Conservation (phyloP, 2,329 filamentous ascomycete genomes). For the Helotiales sp. region DNA sequence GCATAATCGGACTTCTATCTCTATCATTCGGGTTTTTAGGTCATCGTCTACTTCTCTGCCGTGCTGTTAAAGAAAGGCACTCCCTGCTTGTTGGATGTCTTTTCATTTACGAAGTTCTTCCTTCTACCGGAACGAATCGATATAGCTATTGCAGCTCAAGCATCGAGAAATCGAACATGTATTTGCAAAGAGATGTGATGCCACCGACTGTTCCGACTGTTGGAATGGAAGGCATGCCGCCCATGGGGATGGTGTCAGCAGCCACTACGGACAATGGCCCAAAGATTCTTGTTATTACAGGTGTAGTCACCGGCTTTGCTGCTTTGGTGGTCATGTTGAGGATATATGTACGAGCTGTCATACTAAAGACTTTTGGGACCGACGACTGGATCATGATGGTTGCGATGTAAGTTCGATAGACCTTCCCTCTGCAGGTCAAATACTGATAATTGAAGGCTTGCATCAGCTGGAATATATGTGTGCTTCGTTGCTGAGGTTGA, state of each 20-base stretch:
- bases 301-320: conserved; percentile 39
- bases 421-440: background rate
- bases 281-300: conserved; percentile 40
- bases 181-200: conserved; percentile 10
- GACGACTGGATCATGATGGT: conserved; percentile 47
- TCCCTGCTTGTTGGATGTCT: background rate
- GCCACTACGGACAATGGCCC: conserved; percentile 36
- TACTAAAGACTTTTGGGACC: conserved; percentile 46
- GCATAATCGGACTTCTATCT: conserved; percentile 2
- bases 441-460: background rate
- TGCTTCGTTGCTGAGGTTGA: conserved; percentile 44
- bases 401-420: conserved; percentile 7
- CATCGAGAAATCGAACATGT: conserved; percentile 9
- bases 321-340: conserved; percentile 40
- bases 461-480: conserved; percentile 20
- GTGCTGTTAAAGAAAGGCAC: conserved; percentile 8
- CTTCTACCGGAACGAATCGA: conserved; percentile 3
- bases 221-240: background rate
- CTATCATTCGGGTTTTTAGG: conserved; percentile 10
- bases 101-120: background rate
- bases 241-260: background rate
- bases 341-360: conserved; percentile 43
- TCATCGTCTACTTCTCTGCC: conserved; percentile 14
- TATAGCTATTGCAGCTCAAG: background rate
- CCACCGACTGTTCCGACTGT: background rate